Conservation (phyloP, 1,139 yeast species). For the Saccharomyces pastorianus region DNA sequence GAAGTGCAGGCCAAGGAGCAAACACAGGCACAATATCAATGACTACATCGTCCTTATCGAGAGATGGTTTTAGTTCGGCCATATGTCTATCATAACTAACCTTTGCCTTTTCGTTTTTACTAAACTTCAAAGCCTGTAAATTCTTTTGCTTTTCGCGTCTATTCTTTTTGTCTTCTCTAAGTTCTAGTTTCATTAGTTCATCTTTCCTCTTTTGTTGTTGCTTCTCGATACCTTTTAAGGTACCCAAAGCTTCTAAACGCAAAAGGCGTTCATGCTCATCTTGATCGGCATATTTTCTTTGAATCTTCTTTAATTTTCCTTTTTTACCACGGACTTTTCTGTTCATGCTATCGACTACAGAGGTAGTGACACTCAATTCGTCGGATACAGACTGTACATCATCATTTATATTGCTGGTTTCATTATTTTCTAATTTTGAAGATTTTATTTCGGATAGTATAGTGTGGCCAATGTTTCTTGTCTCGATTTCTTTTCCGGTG, state of each 20-base stretch:
- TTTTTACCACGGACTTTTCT: slow-evolving; percentile 69
- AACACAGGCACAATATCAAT: slow-evolving; percentile 74
- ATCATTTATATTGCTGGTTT: too few species aligned
- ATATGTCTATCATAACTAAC: slow-evolving; percentile 30
- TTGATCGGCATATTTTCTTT: slow-evolving; percentile 77
- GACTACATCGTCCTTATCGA: slow-evolving; percentile 36
- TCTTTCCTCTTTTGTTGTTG: slow-evolving; percentile 34
- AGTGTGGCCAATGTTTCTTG: background rate
- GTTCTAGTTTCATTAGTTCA: slow-evolving; percentile 32
- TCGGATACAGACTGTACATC: too few species aligned
- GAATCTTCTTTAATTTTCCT: slow-evolving; percentile 74
- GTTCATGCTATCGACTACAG: slow-evolving; percentile 19
- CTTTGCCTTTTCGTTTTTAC: slow-evolving; percentile 29
- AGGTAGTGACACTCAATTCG: background rate
- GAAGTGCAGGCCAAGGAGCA: slow-evolving; percentile 85
- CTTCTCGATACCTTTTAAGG: slow-evolving; percentile 58
- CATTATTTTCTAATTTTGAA: too few species aligned
- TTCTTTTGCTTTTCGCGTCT: slow-evolving; percentile 44
- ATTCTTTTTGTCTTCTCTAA: slow-evolving; percentile 32
- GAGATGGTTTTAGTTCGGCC: slow-evolving; percentile 35
- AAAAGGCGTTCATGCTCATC: slow-evolving; percentile 78
- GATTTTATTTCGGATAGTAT: background rate
- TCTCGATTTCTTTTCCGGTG: background rate
- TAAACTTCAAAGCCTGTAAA: slow-evolving; percentile 43
- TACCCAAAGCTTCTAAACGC: slow-evolving; percentile 77